Base-by-base conservation (phyloP, 2,329 filamentous ascomycete species). In the Fusarium foetens region DNA sequence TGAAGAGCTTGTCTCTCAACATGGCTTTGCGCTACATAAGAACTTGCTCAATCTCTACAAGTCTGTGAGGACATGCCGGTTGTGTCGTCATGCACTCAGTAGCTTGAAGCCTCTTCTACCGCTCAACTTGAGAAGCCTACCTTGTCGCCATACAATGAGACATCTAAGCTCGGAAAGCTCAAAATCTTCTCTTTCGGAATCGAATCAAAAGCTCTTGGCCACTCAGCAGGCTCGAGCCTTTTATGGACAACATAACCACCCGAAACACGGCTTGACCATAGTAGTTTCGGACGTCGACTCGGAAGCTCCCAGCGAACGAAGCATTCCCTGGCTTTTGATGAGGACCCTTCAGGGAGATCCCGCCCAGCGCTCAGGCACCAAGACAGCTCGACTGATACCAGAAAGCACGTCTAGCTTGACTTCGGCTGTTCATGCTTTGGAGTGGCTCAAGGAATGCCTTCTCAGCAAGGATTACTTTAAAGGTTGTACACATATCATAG, bases 371-470 rank as follows among this genome's bases (percentile, higher is more conserved):
- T 33, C 25, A 3, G 59, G 59, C 0, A 25, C 6, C 4, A 19
- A 35, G 6, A 41, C 41, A 1, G 19, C 16, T 12, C 36, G 48
- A 0, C 8, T 13, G 0, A 3, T 58, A 1, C 25, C 42, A 8
- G 23, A 38, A 9, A 58, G 6, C 12, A 64, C 8, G 1, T 57
- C 31, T 0, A 42, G 35, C 3, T 3, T 19, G 0, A 38, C n/a
- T 13, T 65, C 59, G 1, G 43, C 42, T 8, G 1, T 33, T 2
- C 59, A 57, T 36, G 31, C n/a, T 21, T 13, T 64, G 4, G 25
- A 38, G n/a, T 66, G 59, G 63, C 9, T 64, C 4, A 57, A 57
- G 10, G 29, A 43, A 17, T 66, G 59, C 19, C 21, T 66, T 6
- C 36, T 64, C 6, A 23, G 48, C 3, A 31, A 38, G 12, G 49